Evolutionary conservation across 1,284 basidiomycete species (phyloP), one percentile per base, ranked within the genome.

Genomic region (Cutaneotrichosporon dermatis): DNA sequence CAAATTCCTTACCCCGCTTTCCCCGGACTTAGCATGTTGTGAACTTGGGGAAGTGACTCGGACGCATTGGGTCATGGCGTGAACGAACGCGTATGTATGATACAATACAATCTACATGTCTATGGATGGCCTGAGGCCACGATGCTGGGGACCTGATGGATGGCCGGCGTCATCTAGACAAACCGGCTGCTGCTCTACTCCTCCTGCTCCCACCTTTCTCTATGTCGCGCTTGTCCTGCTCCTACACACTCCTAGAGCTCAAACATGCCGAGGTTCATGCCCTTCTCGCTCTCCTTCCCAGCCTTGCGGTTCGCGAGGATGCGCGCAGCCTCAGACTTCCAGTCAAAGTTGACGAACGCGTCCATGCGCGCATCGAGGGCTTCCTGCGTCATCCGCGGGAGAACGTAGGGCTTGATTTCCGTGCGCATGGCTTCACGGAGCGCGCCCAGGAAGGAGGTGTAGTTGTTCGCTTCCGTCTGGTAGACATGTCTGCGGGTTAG

Each of bases 291-390:
- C 52, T 54, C 41, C 42, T 44, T 35, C 6, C 52, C 52, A 34
- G 36, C 35, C 52, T 54, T 54, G 33, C 39, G 39, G 51, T 42
- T 42, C 2, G 15, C 33, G 16, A 34, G 16, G 16, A 34, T 42
- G 34, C 40, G 42, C 42, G 44, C 58, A 10, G 67, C 67, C 33
- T 65, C 63, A 13, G 57, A 25, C 16, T 58, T 50, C 67, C 67
- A 69, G 57, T 69, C 67, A 35, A 51, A 59, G n/a, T 59, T 45
- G 11, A 69, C 51, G 36, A 55, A 65, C 39, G 65, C 57, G 16
- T 12, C 10, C 7, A 69, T 51, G 40, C 58, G 53, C 40, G 57
- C 40, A 39, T 69, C 65, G 11, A 64, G 49, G 7, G 55, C 59
- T 7, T 65, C 63, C n/a, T 49, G 44, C 8, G 45, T 46, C 54